Base-by-base conservation (phyloP, 2,329 filamentous ascomycete species). In the Pseudocercospora eumusae region DNA sequence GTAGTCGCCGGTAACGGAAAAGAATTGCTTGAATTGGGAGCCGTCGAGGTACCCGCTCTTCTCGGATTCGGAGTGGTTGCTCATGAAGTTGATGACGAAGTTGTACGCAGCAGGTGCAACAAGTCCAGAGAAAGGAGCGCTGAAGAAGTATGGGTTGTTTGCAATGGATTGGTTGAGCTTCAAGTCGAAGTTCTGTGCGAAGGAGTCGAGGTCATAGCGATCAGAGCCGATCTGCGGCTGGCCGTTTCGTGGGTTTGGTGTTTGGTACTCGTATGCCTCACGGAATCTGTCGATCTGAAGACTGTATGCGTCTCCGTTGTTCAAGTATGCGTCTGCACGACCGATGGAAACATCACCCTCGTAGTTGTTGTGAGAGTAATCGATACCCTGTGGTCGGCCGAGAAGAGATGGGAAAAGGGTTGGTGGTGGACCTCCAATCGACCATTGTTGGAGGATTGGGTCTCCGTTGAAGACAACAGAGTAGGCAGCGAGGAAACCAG, bases 361-460 rank as follows among this genome's bases (percentile, higher is more conserved):
- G 62, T 75, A 77, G 44, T 71, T 70, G 65, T 74, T 75, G 67
- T 77, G 75, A 8, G 68, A 65, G 44, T 66, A 69, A 3, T 61
- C 64, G 55, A 72, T 67, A 60, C 65, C 73, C 67, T 65, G 69
- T 54, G 56, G 62, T 20, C 56, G 56, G 44, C 68, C 64, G 27
- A 71, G 60, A 20, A 62, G 59, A n/a, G 62, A 18, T 42, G 54
- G 60, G 50, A 56, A 31, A 27, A 49, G 59, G 25, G 61, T 56
- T 5, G 65, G 62, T 20, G 60, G 63, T 4, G 59, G 52, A 9
- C 67, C 68, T n/a, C 71, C 72, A 18, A 74, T 74, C 6, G 68
- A 70, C 72, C 71, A 73, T 3, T 55, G 63, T 40, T 15, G 47
- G 2, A 20, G 50, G 11, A 59, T 18, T 11, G 57, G 53, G 42